A percentile compares a stretch with the other conserved stretches of the same genome.
phyloP scores from a whole-genome alignment of 116 monocot species.

The Papilionanthe hybrid region DNA sequence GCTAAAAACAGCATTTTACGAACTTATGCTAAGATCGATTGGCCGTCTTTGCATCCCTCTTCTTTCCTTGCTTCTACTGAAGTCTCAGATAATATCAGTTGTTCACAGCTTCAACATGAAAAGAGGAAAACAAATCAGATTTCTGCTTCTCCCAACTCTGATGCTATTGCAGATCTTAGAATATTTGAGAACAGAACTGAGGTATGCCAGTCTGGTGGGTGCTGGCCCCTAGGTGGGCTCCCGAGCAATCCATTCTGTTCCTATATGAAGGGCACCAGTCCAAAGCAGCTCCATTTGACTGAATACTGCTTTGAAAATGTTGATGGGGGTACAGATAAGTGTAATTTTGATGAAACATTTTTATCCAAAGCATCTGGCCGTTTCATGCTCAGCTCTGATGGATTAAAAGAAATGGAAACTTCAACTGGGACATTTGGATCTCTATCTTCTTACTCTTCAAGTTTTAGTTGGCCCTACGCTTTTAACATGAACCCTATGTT shows the following conservation, averaged over 20 bases:
- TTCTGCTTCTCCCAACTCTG: constrained; percentile 10
- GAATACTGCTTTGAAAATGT: constrained; percentile 1
- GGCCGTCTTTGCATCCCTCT: constrained; percentile 6
- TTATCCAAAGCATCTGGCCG: constrained; percentile 17
- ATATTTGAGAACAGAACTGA: constrained; percentile 14
- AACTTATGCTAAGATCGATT: constrained; percentile 13
- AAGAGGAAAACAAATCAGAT: constrained; percentile 10
- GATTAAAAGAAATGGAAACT: constrained; percentile 3
- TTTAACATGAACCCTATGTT: constrained; percentile 58
- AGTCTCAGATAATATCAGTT: not conserved
- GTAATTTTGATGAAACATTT: constrained; percentile 19
- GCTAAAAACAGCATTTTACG: constrained; percentile 9
- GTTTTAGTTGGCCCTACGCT: constrained; percentile 26
- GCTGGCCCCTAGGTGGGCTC: constrained; percentile 63
- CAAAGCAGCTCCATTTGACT: constrained; percentile 14
- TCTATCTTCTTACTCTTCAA: constrained; percentile 16
- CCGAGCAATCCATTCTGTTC: constrained; percentile 40
- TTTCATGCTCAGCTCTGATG: constrained; percentile 19
- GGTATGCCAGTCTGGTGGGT: constrained; percentile 24
- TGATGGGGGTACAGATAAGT: constrained; percentile 12
- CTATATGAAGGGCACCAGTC: constrained; percentile 8
- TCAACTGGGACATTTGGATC: constrained; percentile 16
- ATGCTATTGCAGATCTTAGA: constrained; percentile 1
- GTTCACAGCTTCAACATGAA: constrained; percentile 13
- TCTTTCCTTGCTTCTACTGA: constrained; percentile 5